Conservation (phyloP, 75 land plant species). For the Cryptomeria japonica region DNA sequence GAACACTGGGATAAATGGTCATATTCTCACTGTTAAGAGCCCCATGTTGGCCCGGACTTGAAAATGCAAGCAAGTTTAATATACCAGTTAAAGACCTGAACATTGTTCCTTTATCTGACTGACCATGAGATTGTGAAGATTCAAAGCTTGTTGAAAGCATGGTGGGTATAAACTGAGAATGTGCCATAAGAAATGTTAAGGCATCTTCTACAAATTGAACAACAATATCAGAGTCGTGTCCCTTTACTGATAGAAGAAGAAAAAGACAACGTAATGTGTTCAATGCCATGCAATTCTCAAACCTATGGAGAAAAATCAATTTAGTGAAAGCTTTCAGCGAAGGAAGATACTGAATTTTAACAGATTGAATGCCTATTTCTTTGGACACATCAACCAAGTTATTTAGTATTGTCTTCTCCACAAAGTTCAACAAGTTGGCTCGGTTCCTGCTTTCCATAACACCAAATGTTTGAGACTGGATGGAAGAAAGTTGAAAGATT, state of each 20-base stretch:
- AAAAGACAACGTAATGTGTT: conserved; percentile 47
- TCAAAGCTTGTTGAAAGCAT: conserved; percentile 33
- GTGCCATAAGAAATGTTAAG: conserved; percentile 54
- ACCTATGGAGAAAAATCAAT: conserved; percentile 56
- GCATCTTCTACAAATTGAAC: conserved; percentile 31
- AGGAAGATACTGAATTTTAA: conserved; percentile 31
- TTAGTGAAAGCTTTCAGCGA: conserved; percentile 49
- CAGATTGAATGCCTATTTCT: conserved; percentile 18
- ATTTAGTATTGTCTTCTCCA: conserved; percentile 54
- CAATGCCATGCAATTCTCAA: conserved; percentile 59
- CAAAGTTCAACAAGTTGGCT: conserved; percentile 16
- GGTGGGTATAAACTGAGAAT: conserved; percentile 61
- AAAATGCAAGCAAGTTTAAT: conserved; percentile 35
- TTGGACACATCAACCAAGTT: conserved; percentile 33
- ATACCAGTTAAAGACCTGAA: conserved; percentile 60
- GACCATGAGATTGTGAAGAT: conserved; percentile 16
- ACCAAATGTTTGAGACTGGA: background rate
- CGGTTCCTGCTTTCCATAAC: background rate
- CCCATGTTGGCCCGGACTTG: conserved; percentile 9
- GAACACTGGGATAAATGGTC: background rate
- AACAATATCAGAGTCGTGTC: conserved; percentile 15
- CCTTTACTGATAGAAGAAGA: conserved; percentile 25
- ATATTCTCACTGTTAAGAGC: conserved; percentile 7
- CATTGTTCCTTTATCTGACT: conserved; percentile 31
- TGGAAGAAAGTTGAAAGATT: conserved; percentile 37